These are phyloP conservation scores for Botryotinia globosa DNA, from an alignment of 2,329 filamentous ascomycete species.

Conservation along the genomic window DNA sequence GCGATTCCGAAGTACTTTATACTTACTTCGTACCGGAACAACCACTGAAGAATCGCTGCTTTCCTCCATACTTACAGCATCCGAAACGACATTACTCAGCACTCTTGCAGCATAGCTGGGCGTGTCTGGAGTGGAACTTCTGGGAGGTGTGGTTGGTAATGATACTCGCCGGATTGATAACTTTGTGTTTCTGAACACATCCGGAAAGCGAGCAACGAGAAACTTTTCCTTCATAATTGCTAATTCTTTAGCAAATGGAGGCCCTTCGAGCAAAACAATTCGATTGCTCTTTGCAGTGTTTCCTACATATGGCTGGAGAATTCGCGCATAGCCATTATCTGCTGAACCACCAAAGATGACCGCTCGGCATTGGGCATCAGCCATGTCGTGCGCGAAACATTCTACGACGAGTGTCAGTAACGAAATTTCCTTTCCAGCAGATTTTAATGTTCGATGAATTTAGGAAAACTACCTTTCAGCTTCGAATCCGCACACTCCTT, in stretches of 20 bases:
- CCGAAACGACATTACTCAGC: not conserved
- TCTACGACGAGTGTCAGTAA: constrained; percentile 25
- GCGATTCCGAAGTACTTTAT: constrained; percentile 11
- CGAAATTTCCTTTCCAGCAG: not conserved
- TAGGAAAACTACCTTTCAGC: constrained; percentile 27
- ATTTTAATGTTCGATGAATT: not conserved
- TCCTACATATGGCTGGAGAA: constrained; percentile 39
- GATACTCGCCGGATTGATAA: constrained; percentile 24
- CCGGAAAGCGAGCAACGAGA: constrained; percentile 18
- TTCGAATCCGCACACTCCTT: constrained; percentile 46
- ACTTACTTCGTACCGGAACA: not conserved
- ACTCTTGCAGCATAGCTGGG: constrained; percentile 18
- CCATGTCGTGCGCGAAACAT: constrained; percentile 39
- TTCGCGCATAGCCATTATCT: constrained; percentile 45
- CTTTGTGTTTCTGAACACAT: constrained; percentile 34
- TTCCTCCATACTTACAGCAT: constrained; percentile 2
- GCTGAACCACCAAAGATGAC: constrained; percentile 44
- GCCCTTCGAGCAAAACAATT: constrained; percentile 43
- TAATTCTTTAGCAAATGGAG: constrained; percentile 42
- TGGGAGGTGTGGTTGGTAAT: constrained; percentile 16
- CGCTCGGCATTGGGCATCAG: constrained; percentile 43
- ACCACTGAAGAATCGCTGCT: not conserved
- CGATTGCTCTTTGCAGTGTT: constrained; percentile 32
- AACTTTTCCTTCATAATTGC: constrained; percentile 37
- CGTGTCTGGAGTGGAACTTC: constrained; percentile 13